Conservation (phyloP, 2,329 filamentous ascomycete species). For the Fusarium veterinarium region DNA sequence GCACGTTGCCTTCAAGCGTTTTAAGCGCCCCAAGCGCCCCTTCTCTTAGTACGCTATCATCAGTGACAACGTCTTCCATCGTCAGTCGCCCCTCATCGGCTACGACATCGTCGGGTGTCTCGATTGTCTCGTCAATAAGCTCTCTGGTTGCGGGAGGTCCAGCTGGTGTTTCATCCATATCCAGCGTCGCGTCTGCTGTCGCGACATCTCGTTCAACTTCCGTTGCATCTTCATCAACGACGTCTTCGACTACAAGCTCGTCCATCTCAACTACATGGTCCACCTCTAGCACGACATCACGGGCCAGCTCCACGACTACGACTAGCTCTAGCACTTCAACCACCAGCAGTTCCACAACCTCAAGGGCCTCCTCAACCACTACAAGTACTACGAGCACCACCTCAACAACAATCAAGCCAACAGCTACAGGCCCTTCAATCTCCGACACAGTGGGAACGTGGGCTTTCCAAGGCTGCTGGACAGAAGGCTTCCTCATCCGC, state of each 20-base stretch:
- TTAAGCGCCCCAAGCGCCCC: background rate
- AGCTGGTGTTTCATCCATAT: background rate
- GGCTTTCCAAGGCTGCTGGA: conserved; percentile 53
- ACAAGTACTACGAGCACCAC: background rate
- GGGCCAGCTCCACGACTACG: background rate
- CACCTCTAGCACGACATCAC: background rate
- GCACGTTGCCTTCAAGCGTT: background rate
- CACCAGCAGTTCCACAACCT: background rate
- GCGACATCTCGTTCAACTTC: background rate
- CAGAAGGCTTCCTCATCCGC: conserved; percentile 48
- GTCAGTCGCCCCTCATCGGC: conserved; percentile 26
- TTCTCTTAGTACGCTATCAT: conserved; percentile 26
- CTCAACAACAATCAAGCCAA: conserved; percentile 2
- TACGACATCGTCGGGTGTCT: conserved; percentile 39
- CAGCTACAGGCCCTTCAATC: conserved; percentile 42
- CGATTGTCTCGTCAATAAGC: conserved; percentile 25
- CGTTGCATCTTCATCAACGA: too few species aligned
- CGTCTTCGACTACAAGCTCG: background rate
- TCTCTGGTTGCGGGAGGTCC: background rate
- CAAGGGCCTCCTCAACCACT: background rate
- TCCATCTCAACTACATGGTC: background rate
- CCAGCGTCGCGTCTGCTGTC: rapidly evolving
- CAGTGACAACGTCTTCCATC: conserved; percentile 1
- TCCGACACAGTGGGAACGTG: conserved; percentile 45
- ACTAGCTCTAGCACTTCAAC: background rate